phyloP scores from a whole-genome alignment of 2,329 filamentous ascomycete species.

The Fusarium tjaetaba region DNA sequence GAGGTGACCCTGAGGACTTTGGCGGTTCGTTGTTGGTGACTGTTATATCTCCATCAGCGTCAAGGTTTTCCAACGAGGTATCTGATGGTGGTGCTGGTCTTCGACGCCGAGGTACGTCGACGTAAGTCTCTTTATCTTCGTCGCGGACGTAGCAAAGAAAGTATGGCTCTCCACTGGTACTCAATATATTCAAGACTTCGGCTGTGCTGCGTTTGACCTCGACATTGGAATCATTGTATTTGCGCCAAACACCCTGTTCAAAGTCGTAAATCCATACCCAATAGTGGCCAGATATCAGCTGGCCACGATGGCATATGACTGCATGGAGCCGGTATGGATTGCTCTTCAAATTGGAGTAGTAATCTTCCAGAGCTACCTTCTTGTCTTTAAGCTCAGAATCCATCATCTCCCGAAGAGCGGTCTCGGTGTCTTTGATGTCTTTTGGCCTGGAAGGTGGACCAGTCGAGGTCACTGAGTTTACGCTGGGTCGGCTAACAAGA shows the following conservation, averaged over 20 bases:
- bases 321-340: constrained; percentile 87
- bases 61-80: constrained; percentile 11
- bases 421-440: constrained; percentile 37
- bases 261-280: constrained; percentile 98
- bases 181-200: constrained; percentile 75
- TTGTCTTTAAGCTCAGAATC: constrained; percentile 52
- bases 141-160: constrained; percentile 86
- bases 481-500: constrained; percentile 38
- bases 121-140: constrained; percentile 65
- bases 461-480: not conserved
- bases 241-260: constrained; percentile 81
- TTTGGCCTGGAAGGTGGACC: constrained; percentile 13
- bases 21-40: constrained; percentile 19
- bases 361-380: constrained; percentile 42
- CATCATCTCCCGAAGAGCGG: constrained; percentile 55
- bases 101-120: constrained; percentile 57
- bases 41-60: constrained; percentile 42
- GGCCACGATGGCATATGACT: constrained; percentile 89
- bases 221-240: constrained; percentile 91
- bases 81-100: constrained; percentile 25
- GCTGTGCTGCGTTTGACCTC: constrained; percentile 71
- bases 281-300: constrained; percentile 83
- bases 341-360: constrained; percentile 63
- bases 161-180: constrained; percentile 79
- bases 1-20: not conserved